Evolutionary conservation across 331 rosid species (phyloP).

Genomic region (Rhamnella rubrinervis): DNA sequence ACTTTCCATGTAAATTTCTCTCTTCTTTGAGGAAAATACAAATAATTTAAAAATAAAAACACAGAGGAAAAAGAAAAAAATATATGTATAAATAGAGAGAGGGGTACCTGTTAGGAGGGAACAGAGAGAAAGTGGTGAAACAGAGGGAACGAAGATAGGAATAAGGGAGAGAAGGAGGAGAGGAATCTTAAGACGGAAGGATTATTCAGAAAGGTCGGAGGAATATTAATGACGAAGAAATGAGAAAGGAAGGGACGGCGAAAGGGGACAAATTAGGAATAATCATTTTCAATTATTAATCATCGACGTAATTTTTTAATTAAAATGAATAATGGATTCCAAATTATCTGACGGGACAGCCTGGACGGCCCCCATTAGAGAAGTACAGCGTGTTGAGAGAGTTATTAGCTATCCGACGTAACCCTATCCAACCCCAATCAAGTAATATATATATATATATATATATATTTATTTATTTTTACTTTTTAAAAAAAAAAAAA

Average conservation of each 20-base stretch:
- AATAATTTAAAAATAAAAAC: not conserved
- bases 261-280: conserved; percentile 39
- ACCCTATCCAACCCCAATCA: not conserved
- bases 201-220: conserved; percentile 9
- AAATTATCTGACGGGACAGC: conserved; percentile 15
- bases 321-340: no score
- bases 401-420: not conserved
- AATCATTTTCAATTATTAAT: conserved; percentile 26
- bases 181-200: conserved; percentile 44
- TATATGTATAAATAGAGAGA: not conserved
- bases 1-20: no score
- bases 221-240: conserved; percentile 24
- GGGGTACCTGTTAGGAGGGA: conserved; percentile 12
- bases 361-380: conserved; percentile 17
- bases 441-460: not conserved
- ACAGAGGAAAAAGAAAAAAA: no score
- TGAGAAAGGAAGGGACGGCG: conserved; percentile 39
- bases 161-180: conserved; percentile 8
- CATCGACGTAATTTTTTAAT: not conserved
- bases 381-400: not conserved
- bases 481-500: not conserved
- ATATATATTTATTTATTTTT: not conserved
- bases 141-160: conserved; percentile 2
- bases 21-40: no score
- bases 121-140: not conserved